A percentile compares a stretch with the other conserved stretches of the same genome.
Evolutionary conservation across 2,329 filamentous ascomycete species (phyloP).

Genomic region (Phoma sp.): DNA sequence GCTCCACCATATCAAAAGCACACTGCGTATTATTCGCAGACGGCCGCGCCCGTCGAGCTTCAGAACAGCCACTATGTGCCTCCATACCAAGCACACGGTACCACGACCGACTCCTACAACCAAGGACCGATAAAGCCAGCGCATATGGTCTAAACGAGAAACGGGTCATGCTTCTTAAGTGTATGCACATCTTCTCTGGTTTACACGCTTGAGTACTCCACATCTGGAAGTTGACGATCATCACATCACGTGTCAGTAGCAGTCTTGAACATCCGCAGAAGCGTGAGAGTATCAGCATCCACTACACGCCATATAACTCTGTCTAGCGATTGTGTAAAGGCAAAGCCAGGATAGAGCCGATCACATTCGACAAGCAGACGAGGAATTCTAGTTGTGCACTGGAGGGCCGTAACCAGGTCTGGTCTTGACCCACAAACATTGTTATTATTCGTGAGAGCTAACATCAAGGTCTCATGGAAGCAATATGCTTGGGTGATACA

Average conservation of each 20-base stretch:
- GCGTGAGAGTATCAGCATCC: too few species aligned
- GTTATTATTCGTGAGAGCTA: background rate
- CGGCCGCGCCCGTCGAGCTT: constrained; percentile 20
- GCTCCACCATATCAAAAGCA: constrained; percentile 29
- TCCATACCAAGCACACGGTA: constrained; percentile 26
- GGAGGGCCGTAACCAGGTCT: too few species aligned
- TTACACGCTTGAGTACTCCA: background rate
- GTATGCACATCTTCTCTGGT: background rate
- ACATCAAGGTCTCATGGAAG: background rate
- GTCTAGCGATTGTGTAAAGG: too few species aligned
- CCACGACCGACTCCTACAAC: constrained; percentile 28
- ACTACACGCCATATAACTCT: too few species aligned
- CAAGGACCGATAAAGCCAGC: constrained; percentile 37
- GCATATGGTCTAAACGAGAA: constrained; percentile 29
- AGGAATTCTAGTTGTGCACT: too few species aligned
- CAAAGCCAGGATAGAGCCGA: too few species aligned
- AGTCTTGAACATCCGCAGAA: too few species aligned
- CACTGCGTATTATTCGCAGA: constrained; percentile 34
- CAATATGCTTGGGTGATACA: background rate
- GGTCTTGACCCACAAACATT: too few species aligned
- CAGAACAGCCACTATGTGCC: constrained; percentile 27
- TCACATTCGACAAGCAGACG: too few species aligned
- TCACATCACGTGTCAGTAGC: background rate
- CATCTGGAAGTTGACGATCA: background rate
- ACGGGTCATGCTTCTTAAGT: background rate